A percentile compares a stretch with the other conserved stretches of the same genome.
Conservation (phyloP, 2,329 filamentous ascomycete species). For the Aspergillus clavatus region DNA sequence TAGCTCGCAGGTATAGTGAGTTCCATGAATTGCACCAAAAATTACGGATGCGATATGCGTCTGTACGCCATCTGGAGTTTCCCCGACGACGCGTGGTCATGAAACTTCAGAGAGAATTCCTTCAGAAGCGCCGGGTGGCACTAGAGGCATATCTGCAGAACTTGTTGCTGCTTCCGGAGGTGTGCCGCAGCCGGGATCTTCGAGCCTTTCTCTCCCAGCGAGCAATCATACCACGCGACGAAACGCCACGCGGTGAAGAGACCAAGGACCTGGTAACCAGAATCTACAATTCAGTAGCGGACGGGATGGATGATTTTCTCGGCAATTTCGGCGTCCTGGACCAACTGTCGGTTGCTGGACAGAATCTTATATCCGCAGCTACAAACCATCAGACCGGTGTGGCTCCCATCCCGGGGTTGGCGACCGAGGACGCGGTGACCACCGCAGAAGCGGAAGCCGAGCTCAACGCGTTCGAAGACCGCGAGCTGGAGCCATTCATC, state of each 20-base stretch:
- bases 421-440: slow-evolving; percentile 47
- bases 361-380: slow-evolving; percentile 63
- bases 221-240: slow-evolving; percentile 65
- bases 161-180: slow-evolving; percentile 79
- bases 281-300: slow-evolving; percentile 92
- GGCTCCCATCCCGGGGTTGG: slow-evolving; percentile 43
- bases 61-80: slow-evolving; percentile 85
- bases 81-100: slow-evolving; percentile 87
- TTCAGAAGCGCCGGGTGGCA: slow-evolving; percentile 78
- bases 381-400: slow-evolving; percentile 49
- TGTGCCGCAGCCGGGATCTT: slow-evolving; percentile 88
- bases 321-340: slow-evolving; percentile 95
- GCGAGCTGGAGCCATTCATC: slow-evolving; percentile 88
- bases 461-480: slow-evolving; percentile 84
- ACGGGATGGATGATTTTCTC: slow-evolving; percentile 96
- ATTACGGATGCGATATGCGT: slow-evolving; percentile 76
- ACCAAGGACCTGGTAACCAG: slow-evolving; percentile 80
- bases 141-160: slow-evolving; percentile 81
- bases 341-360: slow-evolving; percentile 85
- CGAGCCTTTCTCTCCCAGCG: slow-evolving; percentile 86
- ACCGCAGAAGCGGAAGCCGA: slow-evolving; percentile 84
- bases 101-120: slow-evolving; percentile 93
- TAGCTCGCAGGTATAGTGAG: slow-evolving; percentile 91
- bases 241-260: slow-evolving; percentile 60
- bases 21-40: slow-evolving; percentile 94